Conservation (phyloP, 768 basidiomycete genomes). For the Tubosaeta brunneosetosa region DNA sequence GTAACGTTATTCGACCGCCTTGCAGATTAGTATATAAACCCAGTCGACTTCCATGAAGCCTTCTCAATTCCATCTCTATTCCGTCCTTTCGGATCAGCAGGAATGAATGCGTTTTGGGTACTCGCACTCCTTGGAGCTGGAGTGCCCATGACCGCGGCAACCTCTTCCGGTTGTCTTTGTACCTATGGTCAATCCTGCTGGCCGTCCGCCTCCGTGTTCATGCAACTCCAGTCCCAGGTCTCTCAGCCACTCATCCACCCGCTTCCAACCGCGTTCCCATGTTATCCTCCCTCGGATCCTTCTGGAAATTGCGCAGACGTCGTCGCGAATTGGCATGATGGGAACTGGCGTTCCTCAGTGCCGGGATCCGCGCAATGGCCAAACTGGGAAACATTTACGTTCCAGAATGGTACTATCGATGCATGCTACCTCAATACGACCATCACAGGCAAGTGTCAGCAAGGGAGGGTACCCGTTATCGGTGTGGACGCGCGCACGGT, state of each 20-base stretch:
- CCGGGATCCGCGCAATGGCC: conserved; percentile 25
- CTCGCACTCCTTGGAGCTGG: background rate
- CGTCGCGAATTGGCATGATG: conserved; percentile 26
- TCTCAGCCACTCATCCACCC: conserved; percentile 17
- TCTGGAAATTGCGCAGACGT: conserved; percentile 38
- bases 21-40: too few relatives aligned
- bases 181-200: background rate
- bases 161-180: background rate
- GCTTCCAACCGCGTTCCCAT: conserved; percentile 16
- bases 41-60: too few relatives aligned
- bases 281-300: conserved; percentile 14
- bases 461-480: conserved; percentile 23
- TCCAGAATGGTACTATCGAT: conserved; percentile 42
- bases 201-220: conserved; percentile 13
- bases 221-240: conserved; percentile 12
- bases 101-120: background rate
- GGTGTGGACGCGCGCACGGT: conserved; percentile 22
- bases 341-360: conserved; percentile 38
- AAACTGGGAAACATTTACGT: conserved; percentile 21
- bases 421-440: conserved; percentile 30
- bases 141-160: conserved; percentile 1
- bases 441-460: conserved; percentile 18
- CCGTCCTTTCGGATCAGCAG: background rate
- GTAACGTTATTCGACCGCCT: too few relatives aligned
- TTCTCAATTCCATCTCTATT: too few relatives aligned